Evolutionary conservation across 805 yeast genomes (phyloP).

Genomic region (Suhomyces sp.): DNA sequence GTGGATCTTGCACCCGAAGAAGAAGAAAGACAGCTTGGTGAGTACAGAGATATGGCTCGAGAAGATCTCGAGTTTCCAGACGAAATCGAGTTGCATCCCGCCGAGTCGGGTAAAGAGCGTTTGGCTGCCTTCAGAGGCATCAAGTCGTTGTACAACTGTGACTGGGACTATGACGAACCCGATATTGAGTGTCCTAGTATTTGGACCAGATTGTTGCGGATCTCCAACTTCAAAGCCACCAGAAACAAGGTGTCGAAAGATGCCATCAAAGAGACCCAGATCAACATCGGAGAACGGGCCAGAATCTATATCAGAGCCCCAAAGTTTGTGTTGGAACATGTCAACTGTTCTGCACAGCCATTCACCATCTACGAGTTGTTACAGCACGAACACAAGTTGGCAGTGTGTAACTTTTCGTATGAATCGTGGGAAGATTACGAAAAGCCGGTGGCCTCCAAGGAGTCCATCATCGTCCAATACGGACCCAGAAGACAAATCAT

Average conservation of each 20-base stretch:
- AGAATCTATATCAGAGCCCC: slow-evolving; percentile 61
- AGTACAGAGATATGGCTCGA: slow-evolving; percentile 63
- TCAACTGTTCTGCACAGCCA: slow-evolving; percentile 45
- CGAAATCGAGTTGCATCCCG: slow-evolving; percentile 82
- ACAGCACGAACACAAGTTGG: slow-evolving; percentile 81
- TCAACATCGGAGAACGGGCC: slow-evolving; percentile 59
- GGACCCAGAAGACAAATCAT: slow-evolving; percentile 88
- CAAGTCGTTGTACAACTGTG: slow-evolving; percentile 71
- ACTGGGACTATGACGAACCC: slow-evolving; percentile 84
- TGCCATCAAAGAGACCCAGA: slow-evolving; percentile 41
- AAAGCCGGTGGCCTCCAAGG: slow-evolving; percentile 81
- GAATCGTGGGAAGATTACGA: slow-evolving; percentile 89
- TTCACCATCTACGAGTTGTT: slow-evolving; percentile 71
- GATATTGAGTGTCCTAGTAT: slow-evolving; percentile 75
- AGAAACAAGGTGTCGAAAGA: slow-evolving; percentile 66
- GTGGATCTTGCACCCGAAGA: slow-evolving; percentile 79
- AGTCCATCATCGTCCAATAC: slow-evolving; percentile 78
- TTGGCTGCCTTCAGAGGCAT: slow-evolving; percentile 82
- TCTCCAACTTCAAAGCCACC: slow-evolving; percentile 74
- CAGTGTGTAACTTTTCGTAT: slow-evolving; percentile 77
- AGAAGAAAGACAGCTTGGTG: slow-evolving; percentile 71
- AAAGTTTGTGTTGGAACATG: slow-evolving; percentile 38
- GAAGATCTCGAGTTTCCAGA: slow-evolving; percentile 95
- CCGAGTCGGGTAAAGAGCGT: slow-evolving; percentile 70
- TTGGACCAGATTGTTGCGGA: slow-evolving; percentile 72